Percentiles rank a stretch among this genome's conserved stretches.
These are phyloP conservation scores for Komagataella ulmi DNA, from an alignment of 805 yeast species.

Conservation along the genomic window DNA sequence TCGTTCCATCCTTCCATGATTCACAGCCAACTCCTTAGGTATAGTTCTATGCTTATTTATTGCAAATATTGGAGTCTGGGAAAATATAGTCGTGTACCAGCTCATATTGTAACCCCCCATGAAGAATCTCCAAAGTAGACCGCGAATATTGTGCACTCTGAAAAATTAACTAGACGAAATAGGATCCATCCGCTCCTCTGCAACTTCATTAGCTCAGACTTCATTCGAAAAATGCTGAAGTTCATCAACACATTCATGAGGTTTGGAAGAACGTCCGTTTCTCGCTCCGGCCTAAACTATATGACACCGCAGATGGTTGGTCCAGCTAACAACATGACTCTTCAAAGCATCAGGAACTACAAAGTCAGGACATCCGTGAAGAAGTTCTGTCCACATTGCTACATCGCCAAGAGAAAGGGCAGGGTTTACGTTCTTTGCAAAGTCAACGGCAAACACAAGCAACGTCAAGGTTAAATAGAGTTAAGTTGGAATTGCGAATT, in stretches of 20 bases:
- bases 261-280: background rate
- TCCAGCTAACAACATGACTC: constrained; percentile 8
- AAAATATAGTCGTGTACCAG: background rate
- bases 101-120: background rate
- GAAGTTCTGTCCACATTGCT: constrained; percentile 86
- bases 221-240: background rate
- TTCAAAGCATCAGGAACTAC: constrained; percentile 42
- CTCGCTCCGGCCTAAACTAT: background rate
- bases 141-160: background rate
- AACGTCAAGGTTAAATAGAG: constrained; percentile 57
- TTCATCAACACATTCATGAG: background rate
- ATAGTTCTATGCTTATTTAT: background rate
- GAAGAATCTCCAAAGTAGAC: background rate
- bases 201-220: background rate
- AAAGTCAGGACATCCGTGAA: constrained; percentile 89
- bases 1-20: constrained; percentile 40
- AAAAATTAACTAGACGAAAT: background rate
- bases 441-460: constrained; percentile 86
- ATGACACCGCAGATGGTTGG: background rate
- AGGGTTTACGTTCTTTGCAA: constrained; percentile 89
- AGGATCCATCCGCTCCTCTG: background rate
- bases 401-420: constrained; percentile 89
- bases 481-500: background rate
- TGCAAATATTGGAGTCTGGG: background rate
- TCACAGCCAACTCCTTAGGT: background rate